Conservation (phyloP, 2,329 filamentous ascomycete species). For the Ciborinia camelliae region DNA sequence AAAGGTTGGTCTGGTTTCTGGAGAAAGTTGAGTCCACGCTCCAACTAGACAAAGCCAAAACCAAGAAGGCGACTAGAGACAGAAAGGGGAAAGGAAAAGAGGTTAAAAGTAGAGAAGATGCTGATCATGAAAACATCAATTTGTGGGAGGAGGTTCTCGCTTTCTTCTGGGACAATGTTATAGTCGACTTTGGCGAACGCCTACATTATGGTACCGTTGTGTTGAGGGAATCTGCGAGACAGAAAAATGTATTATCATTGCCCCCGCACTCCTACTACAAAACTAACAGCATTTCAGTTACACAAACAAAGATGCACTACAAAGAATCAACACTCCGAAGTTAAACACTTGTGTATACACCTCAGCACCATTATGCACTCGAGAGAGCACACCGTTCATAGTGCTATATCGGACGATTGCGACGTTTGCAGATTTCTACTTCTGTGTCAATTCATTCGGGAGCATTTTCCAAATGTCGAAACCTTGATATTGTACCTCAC, state of each 20-base stretch:
- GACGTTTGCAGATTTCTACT: not conserved
- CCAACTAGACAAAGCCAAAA: not conserved
- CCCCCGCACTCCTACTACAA: not conserved
- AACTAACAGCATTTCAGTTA: not conserved
- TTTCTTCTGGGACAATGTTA: not conserved
- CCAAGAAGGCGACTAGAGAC: too few relatives aligned
- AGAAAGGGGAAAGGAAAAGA: not conserved
- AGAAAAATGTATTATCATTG: not conserved
- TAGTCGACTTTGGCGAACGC: not conserved
- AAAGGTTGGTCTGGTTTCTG: not conserved
- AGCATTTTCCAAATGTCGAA: slow-evolving; percentile 6
- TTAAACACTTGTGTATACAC: not conserved
- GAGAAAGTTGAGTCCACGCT: not conserved
- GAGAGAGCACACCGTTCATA: not conserved
- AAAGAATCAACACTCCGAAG: not conserved
- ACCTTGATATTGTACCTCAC: not conserved
- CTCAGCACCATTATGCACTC: not conserved
- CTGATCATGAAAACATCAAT: not conserved
- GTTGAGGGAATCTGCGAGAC: not conserved
- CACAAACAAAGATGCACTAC: not conserved
- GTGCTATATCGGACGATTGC: not conserved
- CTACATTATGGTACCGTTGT: not conserved
- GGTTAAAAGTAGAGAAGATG: not conserved
- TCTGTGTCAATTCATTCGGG: not conserved
- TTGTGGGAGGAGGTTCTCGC: not conserved